Base-by-base conservation (phyloP, 768 basidiomycete species). In the Cystofilobasidium ferigula region DNA sequence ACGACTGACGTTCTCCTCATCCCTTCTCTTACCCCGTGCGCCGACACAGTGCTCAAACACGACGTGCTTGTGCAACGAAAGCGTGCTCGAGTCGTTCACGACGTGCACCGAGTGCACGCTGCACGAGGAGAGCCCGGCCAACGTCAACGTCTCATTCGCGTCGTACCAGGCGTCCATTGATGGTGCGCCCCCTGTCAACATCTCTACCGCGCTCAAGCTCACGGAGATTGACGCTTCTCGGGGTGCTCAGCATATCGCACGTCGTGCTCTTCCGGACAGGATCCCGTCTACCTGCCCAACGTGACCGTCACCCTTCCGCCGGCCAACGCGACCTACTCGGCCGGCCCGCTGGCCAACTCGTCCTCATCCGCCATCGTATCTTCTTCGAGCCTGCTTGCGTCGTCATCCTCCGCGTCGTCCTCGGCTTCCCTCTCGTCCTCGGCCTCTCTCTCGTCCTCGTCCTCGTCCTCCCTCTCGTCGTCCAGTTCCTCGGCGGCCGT, bases 31-130 rank as follows among this genome's bases (percentile, higher is more conserved):
- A 2, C 26, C 47, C 24, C 22, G n/a, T 42, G 10, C 20, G 40
- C 10, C 40, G 10, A 10, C 40, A 10, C 40, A 42, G 40, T 42
- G 40, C 20, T 10, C 40, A 10, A 42, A 42, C 40, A 42, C 40
- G 40, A 42, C 47, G 22, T 16, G 64, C 26, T 24, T 65, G 1
- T 65, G 64, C 43, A 65, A 36, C 35, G 28, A 28, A 24, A 30
- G 22, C 30, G 48, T 65, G 0, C 58, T 65, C 36, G 57, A 59
- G 14, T 58, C 64, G 0, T 65, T 57, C 60, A 1, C n/a, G 64
- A 26, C 32, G 13, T 66, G 64, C 64, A 61, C 64, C 18, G 64
- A 66, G 24, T 66, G 64, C 30, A 66, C 64, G 16, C 58, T 66
- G 10, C 38, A 24, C 7, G 30, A 20, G 16, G 56, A 58, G 18